These are phyloP conservation scores for Ophiorrhiza pumila DNA, from an alignment of 257 asterid genomes.

Conservation along the genomic window DNA sequence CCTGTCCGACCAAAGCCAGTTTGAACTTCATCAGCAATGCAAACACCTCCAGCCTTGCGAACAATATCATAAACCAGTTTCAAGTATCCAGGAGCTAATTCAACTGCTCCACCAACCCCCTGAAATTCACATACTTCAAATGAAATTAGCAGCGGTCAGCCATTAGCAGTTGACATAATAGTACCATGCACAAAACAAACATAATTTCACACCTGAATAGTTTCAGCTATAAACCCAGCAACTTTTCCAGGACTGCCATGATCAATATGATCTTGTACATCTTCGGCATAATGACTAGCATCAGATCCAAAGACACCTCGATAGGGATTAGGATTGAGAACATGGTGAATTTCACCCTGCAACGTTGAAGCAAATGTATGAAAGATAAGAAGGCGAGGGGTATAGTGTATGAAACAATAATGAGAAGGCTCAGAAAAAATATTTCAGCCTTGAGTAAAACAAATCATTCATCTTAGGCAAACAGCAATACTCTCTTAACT, in stretches of 20 bases:
- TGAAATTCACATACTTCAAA: constrained; percentile 32
- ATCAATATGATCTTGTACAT: constrained; percentile 91
- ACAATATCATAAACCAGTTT: constrained; percentile 76
- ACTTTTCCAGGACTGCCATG: constrained; percentile 90
- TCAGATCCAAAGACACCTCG: constrained; percentile 89
- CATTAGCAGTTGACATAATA: neutral
- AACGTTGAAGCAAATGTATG: constrained; percentile 12
- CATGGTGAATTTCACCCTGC: constrained; percentile 97
- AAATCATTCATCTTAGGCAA: neutral
- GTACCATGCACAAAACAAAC: neutral
- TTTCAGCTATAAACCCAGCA: constrained; percentile 95
- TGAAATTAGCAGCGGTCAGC: constrained; percentile 10
- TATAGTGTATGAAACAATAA: neutral
- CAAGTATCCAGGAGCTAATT: constrained; percentile 92
- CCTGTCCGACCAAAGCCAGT: constrained; percentile 99
- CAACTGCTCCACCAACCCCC: constrained; percentile 99
- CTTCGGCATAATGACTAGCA: constrained; percentile 71
- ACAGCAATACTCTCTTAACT: neutral
- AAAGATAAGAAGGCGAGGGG: constrained; percentile 3
- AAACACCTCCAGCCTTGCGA: constrained; percentile 90
- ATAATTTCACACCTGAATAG: constrained; percentile 65
- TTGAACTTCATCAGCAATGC: constrained; percentile 98
- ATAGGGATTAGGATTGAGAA: constrained; percentile 85
- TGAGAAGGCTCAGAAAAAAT: neutral
- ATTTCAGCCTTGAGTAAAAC: neutral